phyloP scores from a whole-genome alignment of 1,139 yeast species.

The Yamadazyma dushanensis region DNA sequence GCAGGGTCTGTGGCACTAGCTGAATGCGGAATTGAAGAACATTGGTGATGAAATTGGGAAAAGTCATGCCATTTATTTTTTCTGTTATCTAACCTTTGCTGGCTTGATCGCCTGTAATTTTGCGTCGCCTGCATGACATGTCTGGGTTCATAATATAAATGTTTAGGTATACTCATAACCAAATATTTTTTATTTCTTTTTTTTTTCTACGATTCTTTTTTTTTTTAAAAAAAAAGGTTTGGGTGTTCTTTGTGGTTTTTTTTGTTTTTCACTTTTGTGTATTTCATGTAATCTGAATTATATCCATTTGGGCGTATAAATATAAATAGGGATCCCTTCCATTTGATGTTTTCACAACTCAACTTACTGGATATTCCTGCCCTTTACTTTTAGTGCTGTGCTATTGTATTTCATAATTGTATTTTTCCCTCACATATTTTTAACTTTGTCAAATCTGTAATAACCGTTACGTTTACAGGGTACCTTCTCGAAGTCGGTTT shows the following conservation, averaged over 20 bases:
- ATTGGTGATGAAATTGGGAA: background rate
- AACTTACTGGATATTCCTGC: no score
- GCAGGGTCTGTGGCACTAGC: no score
- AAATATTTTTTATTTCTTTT: background rate
- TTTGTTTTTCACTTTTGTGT: background rate
- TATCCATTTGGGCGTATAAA: background rate
- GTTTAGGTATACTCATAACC: no score
- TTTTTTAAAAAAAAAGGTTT: background rate
- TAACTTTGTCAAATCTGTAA: no score
- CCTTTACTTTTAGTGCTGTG: no score
- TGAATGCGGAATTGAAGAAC: no score
- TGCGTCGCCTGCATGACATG: background rate
- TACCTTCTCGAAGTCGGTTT: no score
- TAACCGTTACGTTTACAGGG: no score
- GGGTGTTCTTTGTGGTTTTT: background rate
- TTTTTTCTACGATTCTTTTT: background rate
- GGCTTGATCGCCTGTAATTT: no score
- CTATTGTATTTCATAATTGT: no score
- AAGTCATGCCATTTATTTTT: conserved; percentile 2
- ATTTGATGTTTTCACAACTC: background rate
- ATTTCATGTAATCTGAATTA: background rate
- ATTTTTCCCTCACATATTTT: no score
- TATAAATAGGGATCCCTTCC: background rate
- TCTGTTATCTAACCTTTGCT: background rate
- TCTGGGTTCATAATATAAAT: background rate